Conservation (phyloP, 2,329 filamentous ascomycete genomes). For the Chaetothyriales sp. region DNA sequence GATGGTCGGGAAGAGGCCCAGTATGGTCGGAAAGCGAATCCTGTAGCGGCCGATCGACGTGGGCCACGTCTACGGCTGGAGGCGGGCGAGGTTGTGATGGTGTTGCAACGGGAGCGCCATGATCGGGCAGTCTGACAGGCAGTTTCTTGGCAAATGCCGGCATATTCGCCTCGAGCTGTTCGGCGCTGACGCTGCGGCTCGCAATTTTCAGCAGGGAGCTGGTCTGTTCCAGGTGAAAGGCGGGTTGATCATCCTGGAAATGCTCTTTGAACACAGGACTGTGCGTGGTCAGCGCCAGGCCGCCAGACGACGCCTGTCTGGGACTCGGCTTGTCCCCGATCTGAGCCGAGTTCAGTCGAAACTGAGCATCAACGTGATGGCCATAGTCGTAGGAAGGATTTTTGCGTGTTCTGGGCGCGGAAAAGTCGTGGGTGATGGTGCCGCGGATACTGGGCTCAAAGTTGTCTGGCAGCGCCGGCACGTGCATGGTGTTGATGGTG, state of each 20-base stretch:
- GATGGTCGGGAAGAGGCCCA: too few relatives aligned
- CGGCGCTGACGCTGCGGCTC: conserved; percentile 21
- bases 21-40: too few relatives aligned
- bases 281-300: conserved; percentile 23
- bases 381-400: background rate
- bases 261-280: conserved; percentile 49
- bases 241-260: conserved; percentile 38
- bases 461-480: conserved; percentile 43
- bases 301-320: conserved; percentile 1
- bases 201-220: conserved; percentile 30
- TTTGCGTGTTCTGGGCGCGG: conserved; percentile 41
- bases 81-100: conserved; percentile 20
- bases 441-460: conserved; percentile 52
- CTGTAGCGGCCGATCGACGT: too few relatives aligned
- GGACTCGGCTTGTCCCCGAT: conserved; percentile 8
- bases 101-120: conserved; percentile 4
- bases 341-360: too few relatives aligned
- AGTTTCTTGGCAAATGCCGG: conserved; percentile 33
- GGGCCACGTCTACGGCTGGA: background rate
- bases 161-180: conserved; percentile 22
- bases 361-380: conserved; percentile 8
- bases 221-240: conserved; percentile 29
- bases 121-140: conserved; percentile 19
- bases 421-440: conserved; percentile 52
- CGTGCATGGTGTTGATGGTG: conserved; percentile 33